Base-by-base conservation (phyloP, 495 filamentous ascomycete genomes). In the Hyaloscypha finlandica region DNA sequence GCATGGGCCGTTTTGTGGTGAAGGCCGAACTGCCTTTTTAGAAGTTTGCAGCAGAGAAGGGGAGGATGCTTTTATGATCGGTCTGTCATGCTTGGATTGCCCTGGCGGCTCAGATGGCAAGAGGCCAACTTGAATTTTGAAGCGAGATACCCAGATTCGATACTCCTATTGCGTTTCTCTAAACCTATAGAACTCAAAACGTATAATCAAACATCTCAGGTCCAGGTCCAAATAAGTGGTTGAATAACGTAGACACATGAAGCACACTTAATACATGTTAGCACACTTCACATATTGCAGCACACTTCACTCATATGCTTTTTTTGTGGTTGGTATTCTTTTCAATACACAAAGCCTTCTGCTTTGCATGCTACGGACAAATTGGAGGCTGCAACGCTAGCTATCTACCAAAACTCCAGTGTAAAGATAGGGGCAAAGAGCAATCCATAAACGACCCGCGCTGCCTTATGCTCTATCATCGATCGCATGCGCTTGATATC, bases 1-100 rank as follows among this genome's bases (percentile, higher is more conserved):
- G 69, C 72, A 57, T 70, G 61, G 60, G 61, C 59, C 33, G 70
- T 70, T 30, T 52, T 72, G 14, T 67, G 31, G 56, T 72, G 51
- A 59, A 16, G 42, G 35, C 5, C 22, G 52, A 37, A 22, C 33
- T 48, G 55, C 9, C 4, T 48, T 14, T 19, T 1, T 14, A 48
- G 42, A 19, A 48, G 42, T 12, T 19, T 19, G 11, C 8, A 37
- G 35, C 35, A 37, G 35, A 37, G 42, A 16, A 48, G 4, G 42
- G 35, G 8, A 8, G 8, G 42, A 39, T 59, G 63, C 22, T 65
- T 59, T 14, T 48, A 12, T 19, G 42, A 4, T 48, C 42, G 42
- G 9, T 37, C 35, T 37, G 8, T 37, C 8, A 37, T 37, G 42
- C 25, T 25, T 2, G 25, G 25, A 25, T 25, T 25, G 25, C 42